Percentiles rank a stretch among this genome's conserved stretches.
Evolutionary conservation across 2,329 filamentous ascomycete species (phyloP).

Genomic region (Nannizziopsis arthrosporioides): DNA sequence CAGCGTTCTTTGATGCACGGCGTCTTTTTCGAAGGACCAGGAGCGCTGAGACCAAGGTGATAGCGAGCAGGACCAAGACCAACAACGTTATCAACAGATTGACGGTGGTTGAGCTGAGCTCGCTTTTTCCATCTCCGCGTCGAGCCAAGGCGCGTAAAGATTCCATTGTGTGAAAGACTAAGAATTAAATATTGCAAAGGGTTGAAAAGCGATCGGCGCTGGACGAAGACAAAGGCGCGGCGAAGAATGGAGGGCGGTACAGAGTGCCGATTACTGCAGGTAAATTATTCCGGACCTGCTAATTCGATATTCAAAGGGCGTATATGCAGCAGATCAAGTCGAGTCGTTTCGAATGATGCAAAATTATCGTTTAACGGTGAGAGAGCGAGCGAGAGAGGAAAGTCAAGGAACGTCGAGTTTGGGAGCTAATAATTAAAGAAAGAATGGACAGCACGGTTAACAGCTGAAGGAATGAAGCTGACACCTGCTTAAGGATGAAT

Average conservation of each 20-base stretch:
- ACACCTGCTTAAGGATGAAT: constrained; percentile 32
- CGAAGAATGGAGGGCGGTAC: neutral
- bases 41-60: constrained; percentile 56
- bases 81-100: constrained; percentile 71
- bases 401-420: constrained; percentile 5
- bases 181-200: neutral
- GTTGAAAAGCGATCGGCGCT: neutral
- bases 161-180: constrained; percentile 24
- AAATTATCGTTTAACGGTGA: neutral
- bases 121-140: constrained; percentile 39
- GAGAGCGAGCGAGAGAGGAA: neutral
- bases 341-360: neutral
- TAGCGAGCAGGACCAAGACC: constrained; percentile 60
- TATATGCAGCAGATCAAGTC: neutral
- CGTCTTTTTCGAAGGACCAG: constrained; percentile 61
- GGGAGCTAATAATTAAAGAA: constrained; percentile 20
- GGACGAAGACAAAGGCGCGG: neutral
- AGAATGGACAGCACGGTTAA: constrained; percentile 41
- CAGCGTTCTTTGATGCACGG: constrained; percentile 39
- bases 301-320: neutral
- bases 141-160: constrained; percentile 38
- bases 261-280: neutral
- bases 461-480: constrained; percentile 57
- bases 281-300: neutral
- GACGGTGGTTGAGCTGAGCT: constrained; percentile 52